Evolutionary conservation across 805 yeast species (phyloP), one percentile per base, ranked within the genome.

Genomic region (Candida saitoana): DNA sequence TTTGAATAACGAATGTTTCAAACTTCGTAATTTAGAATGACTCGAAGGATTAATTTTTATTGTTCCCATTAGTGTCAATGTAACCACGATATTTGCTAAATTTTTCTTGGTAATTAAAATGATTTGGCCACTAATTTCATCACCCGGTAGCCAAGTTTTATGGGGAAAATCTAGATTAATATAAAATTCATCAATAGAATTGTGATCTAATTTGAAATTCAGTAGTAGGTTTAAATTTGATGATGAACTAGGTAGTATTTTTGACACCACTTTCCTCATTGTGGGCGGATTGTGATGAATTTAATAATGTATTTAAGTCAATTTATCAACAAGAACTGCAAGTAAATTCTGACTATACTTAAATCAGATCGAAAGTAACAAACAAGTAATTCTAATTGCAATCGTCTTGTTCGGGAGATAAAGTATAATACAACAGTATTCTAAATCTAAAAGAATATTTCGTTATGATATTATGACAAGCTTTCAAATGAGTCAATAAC

Each of bases 111-210:
- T 57, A 3, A 76, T 71, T 11, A 84, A 61, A 1, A 80, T 72
- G 9, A 80, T 74, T 49, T 77, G 80, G 12, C 95, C 95, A 1
- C 71, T 62, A 3, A 87, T 74, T 48, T 73, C 74, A 40, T 87
- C 96, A 12, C 91, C 93, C 0, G 96, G 96, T n/a, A 70, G 65
- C 78, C 84, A 87, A 3, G 76, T 65, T 49, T 77, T 76, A 59
- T 87, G 95, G 1, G 95, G 90, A 41, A 82, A 81, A 47, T 82
- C 84, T 36, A 88, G 67, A 35, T 71, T 70, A 37, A 88, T 80
- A 59, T 80, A 84, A 60, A 87, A 82, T 49, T 85, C 90, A 34
- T 71, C 73, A 9, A 79, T 71, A 8, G 75, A 63, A 35, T 63
- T 67, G 43, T 61, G 51, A 49, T 71, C 76, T 32, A 69, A 49